phyloP scores from a whole-genome alignment of 2,329 filamentous ascomycete species.

The Decorospora gaudefroyi region DNA sequence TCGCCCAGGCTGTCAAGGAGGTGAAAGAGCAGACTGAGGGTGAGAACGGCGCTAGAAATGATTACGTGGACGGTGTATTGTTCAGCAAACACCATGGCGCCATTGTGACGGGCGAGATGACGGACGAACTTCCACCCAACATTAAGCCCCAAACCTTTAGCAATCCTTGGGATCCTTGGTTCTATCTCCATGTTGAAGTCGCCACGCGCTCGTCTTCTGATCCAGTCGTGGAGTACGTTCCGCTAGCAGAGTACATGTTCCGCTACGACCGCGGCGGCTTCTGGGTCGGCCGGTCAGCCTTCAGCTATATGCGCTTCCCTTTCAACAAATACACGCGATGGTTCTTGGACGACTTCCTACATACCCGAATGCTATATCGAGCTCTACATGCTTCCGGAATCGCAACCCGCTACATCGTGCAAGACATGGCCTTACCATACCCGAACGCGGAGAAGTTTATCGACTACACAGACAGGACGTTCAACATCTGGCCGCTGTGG shows the following conservation, averaged over 20 bases:
- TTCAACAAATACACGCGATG: slow-evolving; percentile 67
- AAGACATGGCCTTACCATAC: slow-evolving; percentile 62
- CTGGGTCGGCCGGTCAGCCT: slow-evolving; percentile 67
- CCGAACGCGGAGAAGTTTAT: slow-evolving; percentile 52
- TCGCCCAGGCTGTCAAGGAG: slow-evolving; percentile 51
- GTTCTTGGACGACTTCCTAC: slow-evolving; percentile 65
- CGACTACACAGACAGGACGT: slow-evolving; percentile 47
- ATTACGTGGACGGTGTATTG: slow-evolving; percentile 58
- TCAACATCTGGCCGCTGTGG: slow-evolving; percentile 56
- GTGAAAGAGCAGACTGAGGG: slow-evolving; percentile 47
- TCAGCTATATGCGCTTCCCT: slow-evolving; percentile 65
- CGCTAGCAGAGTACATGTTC: slow-evolving; percentile 69
- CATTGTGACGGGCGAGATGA: slow-evolving; percentile 53
- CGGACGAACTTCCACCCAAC: slow-evolving; percentile 40
- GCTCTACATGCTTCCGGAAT: slow-evolving; percentile 66
- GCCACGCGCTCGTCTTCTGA: slow-evolving; percentile 40
- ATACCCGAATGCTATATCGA: slow-evolving; percentile 67
- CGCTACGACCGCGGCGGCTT: slow-evolving; percentile 72
- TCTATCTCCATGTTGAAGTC: slow-evolving; percentile 55
- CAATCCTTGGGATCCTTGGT: slow-evolving; percentile 56
- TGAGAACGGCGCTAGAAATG: slow-evolving; percentile 40
- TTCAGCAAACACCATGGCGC: slow-evolving; percentile 51
- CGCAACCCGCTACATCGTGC: slow-evolving; percentile 64
- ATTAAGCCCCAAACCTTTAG: slow-evolving; percentile 48
- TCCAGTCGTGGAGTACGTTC: slow-evolving; percentile 60